Percentiles rank a stretch among this genome's conserved stretches.
phyloP scores from a whole-genome alignment of 2,329 filamentous ascomycete species.

The Curvularia lunata region DNA sequence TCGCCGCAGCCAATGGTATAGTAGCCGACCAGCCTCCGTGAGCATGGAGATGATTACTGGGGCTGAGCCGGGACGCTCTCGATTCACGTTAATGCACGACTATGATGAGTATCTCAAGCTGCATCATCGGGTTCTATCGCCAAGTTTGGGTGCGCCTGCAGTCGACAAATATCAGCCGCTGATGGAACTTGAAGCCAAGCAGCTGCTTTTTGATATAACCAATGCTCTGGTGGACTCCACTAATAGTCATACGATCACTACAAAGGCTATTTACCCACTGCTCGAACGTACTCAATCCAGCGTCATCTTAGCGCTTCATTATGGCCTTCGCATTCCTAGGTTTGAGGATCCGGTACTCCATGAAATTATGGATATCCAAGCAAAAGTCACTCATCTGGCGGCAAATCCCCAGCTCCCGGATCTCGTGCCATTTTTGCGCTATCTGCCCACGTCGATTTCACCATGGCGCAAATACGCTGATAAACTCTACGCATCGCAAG shows the following conservation, averaged over 20 bases:
- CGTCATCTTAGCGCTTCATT: conserved; percentile 19
- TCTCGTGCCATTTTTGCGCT: conserved; percentile 12
- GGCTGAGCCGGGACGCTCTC: conserved; percentile 13
- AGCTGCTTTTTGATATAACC: conserved; percentile 17
- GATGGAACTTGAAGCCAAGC: conserved; percentile 17
- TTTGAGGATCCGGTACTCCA: conserved; percentile 15
- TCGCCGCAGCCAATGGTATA: conserved; percentile 20
- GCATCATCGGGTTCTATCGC: conserved; percentile 17
- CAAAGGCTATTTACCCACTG: conserved; percentile 14
- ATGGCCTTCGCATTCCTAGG: conserved; percentile 15
- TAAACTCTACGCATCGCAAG: conserved; percentile 15
- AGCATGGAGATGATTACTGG: conserved; percentile 23
- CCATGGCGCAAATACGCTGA: conserved; percentile 17
- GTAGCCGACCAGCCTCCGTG: conserved; percentile 17
- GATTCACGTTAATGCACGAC: conserved; percentile 20
- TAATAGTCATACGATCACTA: conserved; percentile 9
- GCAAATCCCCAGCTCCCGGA: conserved; percentile 20
- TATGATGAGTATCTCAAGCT: conserved; percentile 20
- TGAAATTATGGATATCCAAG: conserved; percentile 12
- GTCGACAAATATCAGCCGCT: conserved; percentile 13
- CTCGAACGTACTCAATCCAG: conserved; percentile 19
- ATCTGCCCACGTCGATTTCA: conserved; percentile 11
- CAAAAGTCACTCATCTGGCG: conserved; percentile 14
- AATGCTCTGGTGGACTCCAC: conserved; percentile 1
- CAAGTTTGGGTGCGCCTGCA: conserved; percentile 18